Conservation (phyloP, 2,329 filamentous ascomycete species). For the Nemania serpens region DNA sequence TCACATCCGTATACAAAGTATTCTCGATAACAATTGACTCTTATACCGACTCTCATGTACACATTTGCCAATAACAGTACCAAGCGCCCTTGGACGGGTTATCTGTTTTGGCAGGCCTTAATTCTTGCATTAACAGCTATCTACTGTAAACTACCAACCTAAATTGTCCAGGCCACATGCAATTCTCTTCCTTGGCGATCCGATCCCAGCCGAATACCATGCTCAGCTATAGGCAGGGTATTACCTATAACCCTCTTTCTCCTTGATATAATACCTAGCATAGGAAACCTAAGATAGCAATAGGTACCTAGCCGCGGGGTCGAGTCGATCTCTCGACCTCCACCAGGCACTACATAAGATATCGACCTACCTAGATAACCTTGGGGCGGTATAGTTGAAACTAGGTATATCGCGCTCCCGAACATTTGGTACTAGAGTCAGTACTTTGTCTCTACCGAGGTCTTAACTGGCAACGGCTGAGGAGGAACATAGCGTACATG, state of each 20-base stretch:
- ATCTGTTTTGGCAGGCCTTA: too few relatives aligned
- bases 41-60: not conserved
- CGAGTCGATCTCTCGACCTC: conserved; percentile 4
- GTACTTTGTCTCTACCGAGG: not conserved
- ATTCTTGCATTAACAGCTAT: not conserved
- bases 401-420: too few relatives aligned
- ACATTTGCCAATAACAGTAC: not conserved
- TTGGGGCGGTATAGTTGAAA: too few relatives aligned
- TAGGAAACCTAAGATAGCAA: not conserved
- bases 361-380: too few relatives aligned
- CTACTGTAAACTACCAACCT: not conserved
- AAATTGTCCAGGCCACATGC: not conserved
- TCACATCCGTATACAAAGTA: too few relatives aligned
- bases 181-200: not conserved
- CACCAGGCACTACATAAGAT: not conserved
- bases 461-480: conserved; percentile 5
- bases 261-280: not conserved
- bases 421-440: too few relatives aligned
- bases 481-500: conserved; percentile 1
- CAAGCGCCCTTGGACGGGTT: not conserved
- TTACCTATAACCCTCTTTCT: not conserved
- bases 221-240: not conserved
- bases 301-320: not conserved
- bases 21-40: too few relatives aligned
- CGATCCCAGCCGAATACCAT: conserved; percentile 1